A percentile compares a stretch with the other conserved stretches of the same genome.
phyloP scores from a whole-genome alignment of 2,329 filamentous ascomycete genomes.

The Paraphaeosphaeria minitans region DNA sequence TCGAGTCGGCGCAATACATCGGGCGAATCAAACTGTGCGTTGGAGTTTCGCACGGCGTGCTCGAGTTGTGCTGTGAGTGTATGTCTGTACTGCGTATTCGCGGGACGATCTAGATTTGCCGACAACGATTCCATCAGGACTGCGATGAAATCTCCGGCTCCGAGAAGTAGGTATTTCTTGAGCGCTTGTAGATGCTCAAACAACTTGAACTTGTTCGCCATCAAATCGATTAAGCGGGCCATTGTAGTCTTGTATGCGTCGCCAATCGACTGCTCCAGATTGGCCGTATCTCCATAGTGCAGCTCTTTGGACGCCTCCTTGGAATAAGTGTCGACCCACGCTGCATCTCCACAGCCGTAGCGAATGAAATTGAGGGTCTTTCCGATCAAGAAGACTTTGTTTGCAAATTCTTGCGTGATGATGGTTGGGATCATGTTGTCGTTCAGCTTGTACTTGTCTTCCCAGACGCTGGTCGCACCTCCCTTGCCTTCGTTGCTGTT shows the following conservation, averaged over 20 bases:
- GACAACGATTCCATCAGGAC: constrained; percentile 96
- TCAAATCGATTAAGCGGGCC: constrained; percentile 89
- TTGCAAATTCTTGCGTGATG: constrained; percentile 89
- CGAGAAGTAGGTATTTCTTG: constrained; percentile 92
- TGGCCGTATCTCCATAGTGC: constrained; percentile 89
- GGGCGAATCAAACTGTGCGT: constrained; percentile 91
- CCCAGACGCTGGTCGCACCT: constrained; percentile 90
- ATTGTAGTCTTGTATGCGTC: constrained; percentile 98
- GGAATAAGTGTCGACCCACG: constrained; percentile 95
- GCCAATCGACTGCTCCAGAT: constrained; percentile 89
- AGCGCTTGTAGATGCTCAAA: constrained; percentile 90
- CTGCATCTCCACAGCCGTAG: constrained; percentile 89
- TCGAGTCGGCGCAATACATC: constrained; percentile 92
- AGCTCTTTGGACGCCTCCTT: constrained; percentile 91
- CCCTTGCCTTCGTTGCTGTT: constrained; percentile 50
- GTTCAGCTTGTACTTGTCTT: constrained; percentile 92
- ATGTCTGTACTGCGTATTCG: constrained; percentile 95
- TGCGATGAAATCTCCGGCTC: constrained; percentile 96
- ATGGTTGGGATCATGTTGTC: constrained; percentile 89
- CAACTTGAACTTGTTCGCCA: constrained; percentile 93
- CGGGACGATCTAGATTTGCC: constrained; percentile 88
- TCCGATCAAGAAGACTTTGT: constrained; percentile 95
- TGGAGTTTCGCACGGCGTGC: constrained; percentile 94
- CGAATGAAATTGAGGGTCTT: constrained; percentile 98
- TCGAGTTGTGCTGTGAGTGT: constrained; percentile 97